phyloP scores from a whole-genome alignment of 2,329 filamentous ascomycete species.

The Tricladium varicosporioides region DNA sequence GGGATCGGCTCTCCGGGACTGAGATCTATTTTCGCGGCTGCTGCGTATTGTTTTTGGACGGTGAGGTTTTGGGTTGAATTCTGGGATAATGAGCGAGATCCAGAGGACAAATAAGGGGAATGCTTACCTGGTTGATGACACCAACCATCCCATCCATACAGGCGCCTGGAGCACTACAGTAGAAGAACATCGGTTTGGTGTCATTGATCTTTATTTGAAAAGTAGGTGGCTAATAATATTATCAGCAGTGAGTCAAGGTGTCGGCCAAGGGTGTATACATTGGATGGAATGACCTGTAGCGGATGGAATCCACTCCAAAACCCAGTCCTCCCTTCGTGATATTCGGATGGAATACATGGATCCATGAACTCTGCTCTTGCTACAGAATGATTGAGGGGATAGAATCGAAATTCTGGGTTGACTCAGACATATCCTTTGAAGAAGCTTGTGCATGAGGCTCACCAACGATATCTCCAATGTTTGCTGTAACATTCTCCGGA shows the following conservation, averaged over 20 bases:
- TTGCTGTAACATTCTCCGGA: too few relatives aligned
- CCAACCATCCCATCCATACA: constrained; percentile 74
- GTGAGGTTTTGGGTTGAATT: constrained; percentile 49
- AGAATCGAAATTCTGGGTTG: constrained; percentile 54
- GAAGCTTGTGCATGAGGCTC: too few relatives aligned
- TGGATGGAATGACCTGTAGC: constrained; percentile 35
- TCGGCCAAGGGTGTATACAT: not conserved
- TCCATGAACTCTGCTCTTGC: constrained; percentile 53
- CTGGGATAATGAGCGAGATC: constrained; percentile 13
- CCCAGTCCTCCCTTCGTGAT: constrained; percentile 45
- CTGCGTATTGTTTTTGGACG: constrained; percentile 46
- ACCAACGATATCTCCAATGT: too few relatives aligned
- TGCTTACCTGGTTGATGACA: constrained; percentile 65
- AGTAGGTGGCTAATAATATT: constrained; percentile 23
- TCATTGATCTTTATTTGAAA: constrained; percentile 52
- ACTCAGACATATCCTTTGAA: too few relatives aligned
- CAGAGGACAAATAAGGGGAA: not conserved
- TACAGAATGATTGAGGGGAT: constrained; percentile 61
- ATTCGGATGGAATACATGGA: constrained; percentile 63
- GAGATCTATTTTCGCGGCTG: constrained; percentile 50
- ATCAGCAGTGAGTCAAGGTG: constrained; percentile 3
- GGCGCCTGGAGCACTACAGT: constrained; percentile 65
- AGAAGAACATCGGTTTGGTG: constrained; percentile 65
- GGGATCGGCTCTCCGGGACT: constrained; percentile 56
- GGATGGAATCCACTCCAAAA: constrained; percentile 53